Percentiles rank a stretch among this genome's conserved stretches.
These are phyloP conservation scores for Xylariomycetidae sp. DNA, from an alignment of 2,329 filamentous ascomycete species.

Conservation along the genomic window DNA sequence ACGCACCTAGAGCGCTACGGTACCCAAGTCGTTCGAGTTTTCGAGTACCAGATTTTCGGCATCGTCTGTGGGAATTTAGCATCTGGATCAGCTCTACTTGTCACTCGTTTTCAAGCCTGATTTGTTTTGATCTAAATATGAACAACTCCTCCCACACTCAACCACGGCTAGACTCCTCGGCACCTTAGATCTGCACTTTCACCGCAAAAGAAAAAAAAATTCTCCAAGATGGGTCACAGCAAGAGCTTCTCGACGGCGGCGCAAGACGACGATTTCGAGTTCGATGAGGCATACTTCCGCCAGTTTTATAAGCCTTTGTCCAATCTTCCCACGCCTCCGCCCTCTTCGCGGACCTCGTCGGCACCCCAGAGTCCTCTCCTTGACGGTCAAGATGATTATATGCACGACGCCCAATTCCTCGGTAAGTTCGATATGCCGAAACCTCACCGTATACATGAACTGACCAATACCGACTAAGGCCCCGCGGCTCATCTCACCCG, in stretches of 20 bases:
- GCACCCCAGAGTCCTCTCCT: conserved; percentile 39
- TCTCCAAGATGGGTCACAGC: conserved; percentile 28
- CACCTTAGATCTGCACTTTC: too few species aligned
- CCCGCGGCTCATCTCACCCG: conserved; percentile 63
- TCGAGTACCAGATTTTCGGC: too few species aligned
- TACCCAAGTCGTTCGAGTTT: too few species aligned
- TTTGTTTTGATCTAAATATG: too few species aligned
- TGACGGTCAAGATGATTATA: conserved; percentile 40
- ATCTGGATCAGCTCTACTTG: too few species aligned
- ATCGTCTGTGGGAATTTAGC: too few species aligned
- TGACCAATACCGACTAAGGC: conserved; percentile 36
- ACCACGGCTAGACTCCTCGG: conserved; percentile 15
- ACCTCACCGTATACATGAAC: conserved; percentile 5
- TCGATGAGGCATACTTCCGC: conserved; percentile 50
- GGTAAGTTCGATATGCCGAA: conserved; percentile 29
- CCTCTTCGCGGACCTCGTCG: conserved; percentile 44
- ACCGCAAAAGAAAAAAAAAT: conserved; percentile 4
- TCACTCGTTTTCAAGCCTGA: too few species aligned
- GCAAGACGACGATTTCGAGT: conserved; percentile 42
- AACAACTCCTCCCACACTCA: conserved; percentile 14
- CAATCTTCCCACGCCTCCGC: conserved; percentile 63
- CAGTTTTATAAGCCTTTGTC: conserved; percentile 62
- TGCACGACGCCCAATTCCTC: conserved; percentile 35
- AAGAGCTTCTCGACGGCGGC: conserved; percentile 27
- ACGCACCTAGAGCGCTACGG: too few species aligned